Conservation (phyloP, 768 basidiomycete genomes). For the Mycena vulgaris region DNA sequence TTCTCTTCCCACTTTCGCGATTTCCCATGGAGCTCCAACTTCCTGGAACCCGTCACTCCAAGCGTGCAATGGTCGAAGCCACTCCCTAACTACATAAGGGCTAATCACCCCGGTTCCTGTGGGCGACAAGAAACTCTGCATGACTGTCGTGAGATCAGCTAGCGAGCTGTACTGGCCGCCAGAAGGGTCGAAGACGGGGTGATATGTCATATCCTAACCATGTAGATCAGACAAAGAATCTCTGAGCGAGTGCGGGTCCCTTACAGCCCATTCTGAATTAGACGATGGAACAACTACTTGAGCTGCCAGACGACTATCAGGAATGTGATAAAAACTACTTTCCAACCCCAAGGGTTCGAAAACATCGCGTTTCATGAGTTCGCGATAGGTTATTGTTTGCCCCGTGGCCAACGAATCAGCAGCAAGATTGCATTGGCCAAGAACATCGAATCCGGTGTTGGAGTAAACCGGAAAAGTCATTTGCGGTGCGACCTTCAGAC, state of each 20-base stretch:
- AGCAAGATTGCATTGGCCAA: constrained; percentile 75
- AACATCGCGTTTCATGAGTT: constrained; percentile 64
- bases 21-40: constrained; percentile 63
- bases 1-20: constrained; percentile 47
- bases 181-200: constrained; percentile 57
- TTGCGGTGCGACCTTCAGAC: too few relatives aligned
- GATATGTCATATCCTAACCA: constrained; percentile 58
- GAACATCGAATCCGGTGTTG: constrained; percentile 81
- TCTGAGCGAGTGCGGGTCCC: constrained; percentile 4
- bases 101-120: constrained; percentile 50
- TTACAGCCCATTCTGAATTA: constrained; percentile 52
- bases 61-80: constrained; percentile 57
- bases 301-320: constrained; percentile 48
- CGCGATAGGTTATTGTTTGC: constrained; percentile 54
- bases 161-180: constrained; percentile 69
- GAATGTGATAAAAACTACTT: constrained; percentile 59
- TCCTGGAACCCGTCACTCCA: constrained; percentile 56
- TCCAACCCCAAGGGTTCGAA: constrained; percentile 64
- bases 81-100: constrained; percentile 56
- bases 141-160: constrained; percentile 59
- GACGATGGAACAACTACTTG: constrained; percentile 58
- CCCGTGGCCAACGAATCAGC: constrained; percentile 60
- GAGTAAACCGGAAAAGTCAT: constrained; percentile 81
- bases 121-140: constrained; percentile 64
- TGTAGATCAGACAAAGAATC: neutral